These are phyloP conservation scores for Tetradesmus obliquus DNA, from an alignment of 139 green algal species.

Conservation along the genomic window DNA sequence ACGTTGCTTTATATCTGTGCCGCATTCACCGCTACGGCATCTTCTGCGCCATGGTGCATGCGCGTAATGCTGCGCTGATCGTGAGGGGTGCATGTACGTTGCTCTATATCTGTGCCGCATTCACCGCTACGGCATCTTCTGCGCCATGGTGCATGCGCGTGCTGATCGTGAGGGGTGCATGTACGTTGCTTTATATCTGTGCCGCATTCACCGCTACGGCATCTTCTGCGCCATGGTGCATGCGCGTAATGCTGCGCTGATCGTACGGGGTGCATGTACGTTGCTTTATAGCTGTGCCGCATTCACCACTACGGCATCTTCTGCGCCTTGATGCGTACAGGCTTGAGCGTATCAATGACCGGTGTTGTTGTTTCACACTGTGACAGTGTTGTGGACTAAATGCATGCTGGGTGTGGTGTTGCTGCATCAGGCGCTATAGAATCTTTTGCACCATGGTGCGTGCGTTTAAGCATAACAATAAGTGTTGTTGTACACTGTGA, in stretches of 20 bases:
- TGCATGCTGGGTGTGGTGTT: no score
- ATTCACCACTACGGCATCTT: constrained; percentile 51
- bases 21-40: constrained; percentile 48
- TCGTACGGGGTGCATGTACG: background rate
- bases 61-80: background rate
- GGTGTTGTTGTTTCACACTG: no score
- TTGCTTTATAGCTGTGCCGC: no score
- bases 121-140: constrained; percentile 47
- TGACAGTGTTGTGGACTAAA: no score
- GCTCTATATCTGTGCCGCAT: no score
- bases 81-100: no score
- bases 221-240: constrained; percentile 26
- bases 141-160: background rate
- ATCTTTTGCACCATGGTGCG: constrained; percentile 25
- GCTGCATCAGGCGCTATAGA: constrained; percentile 42
- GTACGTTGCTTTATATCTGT: no score
- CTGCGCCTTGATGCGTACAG: background rate
- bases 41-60: background rate
- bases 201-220: constrained; percentile 45
- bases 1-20: no score
- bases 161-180: background rate
- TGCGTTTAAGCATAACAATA: background rate
- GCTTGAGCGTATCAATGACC: no score
- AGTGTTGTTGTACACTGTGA: background rate
- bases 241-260: background rate